Percentiles rank a stretch among this genome's conserved stretches.
Conservation (phyloP, 1,284 basidiomycete genomes). For the Ganoderma sinense region DNA sequence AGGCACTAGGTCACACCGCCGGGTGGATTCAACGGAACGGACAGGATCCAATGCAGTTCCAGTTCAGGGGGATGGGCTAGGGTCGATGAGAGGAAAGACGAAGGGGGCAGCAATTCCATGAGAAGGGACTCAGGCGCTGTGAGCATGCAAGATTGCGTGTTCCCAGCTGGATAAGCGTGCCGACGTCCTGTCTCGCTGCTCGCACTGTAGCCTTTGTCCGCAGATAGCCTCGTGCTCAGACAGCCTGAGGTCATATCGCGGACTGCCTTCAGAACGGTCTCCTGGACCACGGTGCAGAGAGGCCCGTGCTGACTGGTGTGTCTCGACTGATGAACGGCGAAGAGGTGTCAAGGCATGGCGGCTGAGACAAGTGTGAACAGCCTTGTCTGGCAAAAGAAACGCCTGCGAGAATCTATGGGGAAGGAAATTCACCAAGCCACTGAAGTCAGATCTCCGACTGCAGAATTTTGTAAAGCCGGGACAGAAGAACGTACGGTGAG, state of each 20-base stretch:
- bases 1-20: constrained; percentile 24
- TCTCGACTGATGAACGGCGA: background rate
- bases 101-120: constrained; percentile 11
- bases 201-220: constrained; percentile 48
- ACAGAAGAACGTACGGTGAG: background rate
- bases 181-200: constrained; percentile 64
- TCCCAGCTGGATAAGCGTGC: background rate
- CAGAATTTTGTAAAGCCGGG: background rate
- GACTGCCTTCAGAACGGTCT: constrained; percentile 44
- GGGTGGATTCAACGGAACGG: background rate
- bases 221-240: background rate
- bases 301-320: background rate
- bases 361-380: background rate
- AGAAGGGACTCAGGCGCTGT: constrained; percentile 15
- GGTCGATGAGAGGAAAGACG: constrained; percentile 19
- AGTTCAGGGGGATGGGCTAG: background rate
- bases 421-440: no score
- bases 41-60: no score
- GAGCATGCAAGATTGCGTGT: background rate
- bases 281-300: background rate
- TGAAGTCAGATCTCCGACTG: background rate
- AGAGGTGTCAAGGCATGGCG: background rate
- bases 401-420: background rate
- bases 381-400: background rate
- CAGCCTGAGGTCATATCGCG: background rate